phyloP scores from a whole-genome alignment of 768 basidiomycete species.

The Pleurotus djamor region DNA sequence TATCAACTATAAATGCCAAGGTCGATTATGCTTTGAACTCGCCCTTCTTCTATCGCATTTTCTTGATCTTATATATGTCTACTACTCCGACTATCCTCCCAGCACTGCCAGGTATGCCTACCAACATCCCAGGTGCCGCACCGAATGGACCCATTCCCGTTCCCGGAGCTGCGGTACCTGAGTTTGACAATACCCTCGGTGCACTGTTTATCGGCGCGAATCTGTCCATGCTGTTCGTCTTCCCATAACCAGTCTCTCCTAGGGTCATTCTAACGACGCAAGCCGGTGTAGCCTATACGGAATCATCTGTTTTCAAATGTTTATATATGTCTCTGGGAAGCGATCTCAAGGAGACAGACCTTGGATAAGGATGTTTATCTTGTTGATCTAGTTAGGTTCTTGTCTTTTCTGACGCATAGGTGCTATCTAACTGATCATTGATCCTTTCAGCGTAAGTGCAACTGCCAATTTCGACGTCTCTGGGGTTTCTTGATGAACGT shows the following conservation, averaged over 20 bases:
- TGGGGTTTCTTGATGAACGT: not conserved
- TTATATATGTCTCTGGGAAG: conserved; percentile 2
- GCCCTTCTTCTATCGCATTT: not conserved
- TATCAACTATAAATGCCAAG: no score
- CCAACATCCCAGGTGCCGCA: not conserved
- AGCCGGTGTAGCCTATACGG: not conserved
- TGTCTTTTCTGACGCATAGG: not conserved
- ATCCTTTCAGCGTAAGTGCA: not conserved
- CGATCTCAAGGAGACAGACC: not conserved
- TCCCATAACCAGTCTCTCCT: not conserved
- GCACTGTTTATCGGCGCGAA: conserved; percentile 6
- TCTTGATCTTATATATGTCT: not conserved
- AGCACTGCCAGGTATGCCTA: not conserved
- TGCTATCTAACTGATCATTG: not conserved
- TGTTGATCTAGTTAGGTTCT: not conserved
- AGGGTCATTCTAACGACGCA: not conserved
- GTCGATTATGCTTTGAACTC: no score
- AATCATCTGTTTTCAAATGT: conserved; percentile 7
- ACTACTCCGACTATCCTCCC: not conserved
- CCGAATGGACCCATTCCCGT: not conserved
- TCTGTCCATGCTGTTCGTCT: conserved; percentile 1
- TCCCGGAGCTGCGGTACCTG: not conserved
- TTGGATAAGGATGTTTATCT: not conserved
- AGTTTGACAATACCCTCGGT: conserved; percentile 8
- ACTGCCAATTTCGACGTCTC: not conserved